Evolutionary conservation across 371 early-diverging fungal genomes (phyloP), one percentile per base, ranked within the genome.

Genomic region (Lichtheimia ornata): DNA sequence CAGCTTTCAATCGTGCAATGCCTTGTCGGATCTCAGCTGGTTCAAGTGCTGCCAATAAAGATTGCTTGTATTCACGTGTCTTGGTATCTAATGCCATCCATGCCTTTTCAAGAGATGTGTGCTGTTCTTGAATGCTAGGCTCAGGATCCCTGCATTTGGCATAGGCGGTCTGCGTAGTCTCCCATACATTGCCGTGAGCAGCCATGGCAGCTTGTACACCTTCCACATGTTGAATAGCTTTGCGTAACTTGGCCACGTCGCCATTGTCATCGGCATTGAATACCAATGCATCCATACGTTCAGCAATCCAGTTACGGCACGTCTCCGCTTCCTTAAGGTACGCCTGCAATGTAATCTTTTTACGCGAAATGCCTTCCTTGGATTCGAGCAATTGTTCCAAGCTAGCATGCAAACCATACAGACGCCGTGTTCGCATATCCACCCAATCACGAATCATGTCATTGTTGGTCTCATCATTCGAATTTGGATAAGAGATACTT

Each of bases 321-420:
- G 59, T 50, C 12, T 67, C 56, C 4, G 57, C 70, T 57, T 81
- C 73, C 30, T 72, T 72, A 18, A 59, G 59, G 40, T 59, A 81
- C 0, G 70, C 47, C 14, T 74, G 66, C 2, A 72, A 40, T 0
- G 73, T 62, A n/a, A 73, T 55, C 27, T 63, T 51, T 15, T 73
- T 73, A 17, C 77, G 72, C 18, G 79, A 76, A 4, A 74, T 43
- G 11, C 70, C 69, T 53, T 78, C 79, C 18, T 74, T 78, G 4
- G 73, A 65, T 40, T 76, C 73, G 6, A 81, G 54, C 9, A 78
- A 44, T 0, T 63, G 44, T 25, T 74, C 68, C 22, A 81, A 60
- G 22, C 69, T 61, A 1, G 53, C 55, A 49, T 64, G 64, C 1
- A 81, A 30, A 20, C 74, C 79, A 11, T 60, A 63, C 35, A 81